phyloP scores from a whole-genome alignment of 1,139 yeast species.

The Suhomyces panamericanus region DNA sequence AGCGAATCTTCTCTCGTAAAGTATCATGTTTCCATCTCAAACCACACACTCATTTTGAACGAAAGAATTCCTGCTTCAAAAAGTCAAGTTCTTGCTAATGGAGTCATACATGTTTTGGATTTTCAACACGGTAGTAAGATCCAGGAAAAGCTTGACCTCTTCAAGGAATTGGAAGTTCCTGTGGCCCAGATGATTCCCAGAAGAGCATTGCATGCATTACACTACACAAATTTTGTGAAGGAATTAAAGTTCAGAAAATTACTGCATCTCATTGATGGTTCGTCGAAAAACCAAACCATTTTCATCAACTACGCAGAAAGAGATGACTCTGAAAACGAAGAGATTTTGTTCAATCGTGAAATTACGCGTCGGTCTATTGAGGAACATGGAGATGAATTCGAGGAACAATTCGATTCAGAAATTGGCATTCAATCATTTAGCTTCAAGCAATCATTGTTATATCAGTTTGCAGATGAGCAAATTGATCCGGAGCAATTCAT shows the following conservation, averaged over 20 bases:
- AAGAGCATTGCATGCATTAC: constrained; percentile 71
- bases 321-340: constrained; percentile 39
- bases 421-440: constrained; percentile 20
- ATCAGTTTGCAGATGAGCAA: constrained; percentile 65
- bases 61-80: constrained; percentile 26
- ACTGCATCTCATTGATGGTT: constrained; percentile 55
- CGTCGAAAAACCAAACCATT: constrained; percentile 52
- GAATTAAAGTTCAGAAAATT: constrained; percentile 70
- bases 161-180: constrained; percentile 29
- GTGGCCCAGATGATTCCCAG: constrained; percentile 59
- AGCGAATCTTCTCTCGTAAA: constrained; percentile 5
- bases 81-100: constrained; percentile 55
- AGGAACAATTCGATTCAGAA: not conserved
- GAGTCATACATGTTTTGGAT: constrained; percentile 60
- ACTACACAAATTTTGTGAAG: constrained; percentile 63
- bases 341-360: constrained; percentile 1
- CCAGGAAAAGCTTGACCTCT: constrained; percentile 24
- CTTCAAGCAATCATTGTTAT: constrained; percentile 46
- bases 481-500: constrained; percentile 29
- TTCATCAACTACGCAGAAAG: constrained; percentile 49
- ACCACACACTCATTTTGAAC: constrained; percentile 15
- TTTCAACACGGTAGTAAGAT: constrained; percentile 6
- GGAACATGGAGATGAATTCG: not conserved
- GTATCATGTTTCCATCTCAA: constrained; percentile 12
- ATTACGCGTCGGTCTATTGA: not conserved